Percentiles rank a stretch among this genome's conserved stretches.
Evolutionary conservation across 176 grass and related monocot genomes (phyloP).

Genomic region (Secale cereale): DNA sequence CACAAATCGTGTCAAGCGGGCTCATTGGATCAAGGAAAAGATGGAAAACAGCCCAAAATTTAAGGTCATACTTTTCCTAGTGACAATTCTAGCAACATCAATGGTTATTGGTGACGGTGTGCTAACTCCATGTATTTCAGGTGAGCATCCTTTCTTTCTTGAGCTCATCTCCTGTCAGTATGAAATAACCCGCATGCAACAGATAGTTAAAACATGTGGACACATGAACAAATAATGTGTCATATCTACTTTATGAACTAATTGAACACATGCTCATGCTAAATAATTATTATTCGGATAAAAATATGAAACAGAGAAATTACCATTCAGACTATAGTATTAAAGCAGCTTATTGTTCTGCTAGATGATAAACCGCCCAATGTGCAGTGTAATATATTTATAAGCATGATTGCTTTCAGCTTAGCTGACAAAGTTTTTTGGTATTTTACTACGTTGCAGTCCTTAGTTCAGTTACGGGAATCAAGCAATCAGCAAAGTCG

Average conservation of each 20-base stretch:
- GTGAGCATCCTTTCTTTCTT: constrained; percentile 22
- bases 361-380: background rate
- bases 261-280: background rate
- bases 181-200: background rate
- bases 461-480: constrained; percentile 60
- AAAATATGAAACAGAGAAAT: background rate
- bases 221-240: background rate
- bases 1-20: constrained; percentile 27
- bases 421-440: background rate
- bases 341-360: background rate
- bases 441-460: constrained; percentile 34
- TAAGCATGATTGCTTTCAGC: background rate
- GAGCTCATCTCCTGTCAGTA: background rate
- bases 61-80: constrained; percentile 56
- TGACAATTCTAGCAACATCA: constrained; percentile 67
- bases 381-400: constrained; percentile 14
- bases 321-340: background rate
- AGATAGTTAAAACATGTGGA: background rate
- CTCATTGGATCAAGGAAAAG: constrained; percentile 54
- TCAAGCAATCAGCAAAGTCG: constrained; percentile 45
- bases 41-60: constrained; percentile 51
- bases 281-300: background rate
- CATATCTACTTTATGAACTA: background rate
- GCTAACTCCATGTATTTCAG: constrained; percentile 72
- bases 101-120: constrained; percentile 89